Conservation (phyloP, 2,329 filamentous ascomycete genomes). For the Verticillium isaacii region DNA sequence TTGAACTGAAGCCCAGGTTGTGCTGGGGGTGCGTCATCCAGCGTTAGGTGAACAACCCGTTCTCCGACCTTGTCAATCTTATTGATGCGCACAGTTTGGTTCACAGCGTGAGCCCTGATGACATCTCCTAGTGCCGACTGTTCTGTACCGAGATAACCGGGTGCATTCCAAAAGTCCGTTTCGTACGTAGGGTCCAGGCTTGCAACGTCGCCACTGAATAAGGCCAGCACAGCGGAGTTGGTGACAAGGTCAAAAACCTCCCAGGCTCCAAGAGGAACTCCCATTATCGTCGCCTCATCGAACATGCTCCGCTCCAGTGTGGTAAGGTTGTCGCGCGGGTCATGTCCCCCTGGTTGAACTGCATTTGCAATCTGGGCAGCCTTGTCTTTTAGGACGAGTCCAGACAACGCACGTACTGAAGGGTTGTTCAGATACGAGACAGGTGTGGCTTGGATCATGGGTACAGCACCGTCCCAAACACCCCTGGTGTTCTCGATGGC, state of each 20-base stretch:
- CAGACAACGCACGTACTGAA: slow-evolving; percentile 9
- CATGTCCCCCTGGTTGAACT: slow-evolving; percentile 6
- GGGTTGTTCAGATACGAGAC: slow-evolving; percentile 13
- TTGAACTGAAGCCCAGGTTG: not conserved
- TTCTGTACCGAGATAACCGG: slow-evolving; percentile 11
- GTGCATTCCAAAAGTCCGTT: slow-evolving; percentile 13
- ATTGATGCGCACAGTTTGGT: not conserved
- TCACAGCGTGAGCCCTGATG: slow-evolving; percentile 5
- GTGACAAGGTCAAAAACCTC: slow-evolving; percentile 7
- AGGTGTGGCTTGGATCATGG: slow-evolving; percentile 13
- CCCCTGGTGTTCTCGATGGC: slow-evolving; percentile 14
- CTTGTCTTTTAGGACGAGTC: slow-evolving; percentile 4
- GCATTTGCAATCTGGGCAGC: slow-evolving; percentile 3
- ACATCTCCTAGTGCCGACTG: slow-evolving; percentile 6
- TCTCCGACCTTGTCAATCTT: not conserved
- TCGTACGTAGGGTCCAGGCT: slow-evolving; percentile 10
- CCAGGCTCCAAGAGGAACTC: slow-evolving; percentile 4
- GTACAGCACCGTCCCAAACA: slow-evolving; percentile 17
- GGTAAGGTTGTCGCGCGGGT: not conserved
- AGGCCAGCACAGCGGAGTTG: not conserved
- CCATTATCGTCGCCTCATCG: slow-evolving; percentile 5
- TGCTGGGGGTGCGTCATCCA: not conserved
- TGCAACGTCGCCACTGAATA: not conserved
- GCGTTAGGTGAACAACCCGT: not conserved
- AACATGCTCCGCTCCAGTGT: slow-evolving; percentile 2